Base-by-base conservation (phyloP, 208 protist genomes). In the Leishmania arabica region DNA sequence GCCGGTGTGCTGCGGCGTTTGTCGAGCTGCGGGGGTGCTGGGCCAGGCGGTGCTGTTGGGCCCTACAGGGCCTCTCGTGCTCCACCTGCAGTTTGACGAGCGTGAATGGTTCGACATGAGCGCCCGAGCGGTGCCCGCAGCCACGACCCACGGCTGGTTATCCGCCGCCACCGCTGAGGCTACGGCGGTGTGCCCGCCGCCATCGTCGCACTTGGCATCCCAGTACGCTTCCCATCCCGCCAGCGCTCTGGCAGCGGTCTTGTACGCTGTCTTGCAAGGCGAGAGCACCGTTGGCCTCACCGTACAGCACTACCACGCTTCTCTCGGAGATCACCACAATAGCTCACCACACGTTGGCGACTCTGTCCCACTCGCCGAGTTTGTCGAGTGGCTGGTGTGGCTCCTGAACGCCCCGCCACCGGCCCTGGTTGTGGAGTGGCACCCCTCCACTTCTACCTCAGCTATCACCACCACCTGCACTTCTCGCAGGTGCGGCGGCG, bases 11-110 rank as follows among this genome's bases (percentile, higher is more conserved):
- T 95, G 92, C 64, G 92, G 92, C 0, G 69, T 65, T 31, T 89
- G 88, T 53, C 40, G 77, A 8, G 82, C 83, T 40, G 76, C 81
- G 1, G 87, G 86, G 37, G 84, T 92, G 15, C 72, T 80, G 27
- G 89, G 84, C 13, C 90, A 95, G 80, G 90, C 90, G 24, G 75
- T 95, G 70, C 86, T 94, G 73, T 76, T 93, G 37, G 84, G 81
- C 70, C 90, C 92, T 34, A 83, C 85, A 21, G 92, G 92, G 0
- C 90, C 92, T 24, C 89, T 95, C 42, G 24, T 94, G 15, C 76
- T 95, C 31, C 89, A 94, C 78, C 75, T 91, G 21, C 85, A 94
- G 85, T 87, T 90, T 62, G 84, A 93, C 74, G 77, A 79, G 80
- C 77, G 77, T 40, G 84, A 83, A 54, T 82, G 83, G 79, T 24